Evolutionary conservation across 2,329 filamentous ascomycete genomes (phyloP), one percentile per base, ranked within the genome.

Genomic region (Davidsoniella virescens): DNA sequence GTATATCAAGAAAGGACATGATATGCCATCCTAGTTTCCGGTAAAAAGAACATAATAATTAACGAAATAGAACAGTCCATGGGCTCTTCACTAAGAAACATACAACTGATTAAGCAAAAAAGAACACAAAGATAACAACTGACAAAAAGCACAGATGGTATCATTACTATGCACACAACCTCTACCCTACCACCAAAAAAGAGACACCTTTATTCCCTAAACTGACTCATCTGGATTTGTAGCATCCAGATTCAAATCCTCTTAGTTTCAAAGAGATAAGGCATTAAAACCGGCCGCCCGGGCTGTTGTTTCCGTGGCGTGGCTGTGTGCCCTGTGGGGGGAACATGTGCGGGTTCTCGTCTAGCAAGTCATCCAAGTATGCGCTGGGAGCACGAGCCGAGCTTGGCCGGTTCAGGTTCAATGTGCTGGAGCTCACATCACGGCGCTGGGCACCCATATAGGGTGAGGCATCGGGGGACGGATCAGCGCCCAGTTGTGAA

Each of bases 291-390:
- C 44, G 23, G 6, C 49, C 49, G 25, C 44, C 33, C 2, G 36
- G 44, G 5, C 50, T 48, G 20, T 23, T n/a, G 37, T 50, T 33
- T 14, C 49, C 37, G 10, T 43, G 44, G 10, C 44, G 38, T 23
- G 37, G 36, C 38, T 45, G 37, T 42, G 45, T 39, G 23, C 52
- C 44, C 29, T 50, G 44, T n/a, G 43, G 29, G 7, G 73, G 72
- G 49, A 76, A 67, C 56, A 66, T 63, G 37, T 67, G 67, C 5
- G 71, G 69, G 59, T 87, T 81, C 55, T 84, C 84, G 59, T 87
- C 86, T 54, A 95, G 82, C 46, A 96, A 65, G 62, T 95, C 87
- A 53, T 96, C 88, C 38, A 96, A 70, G 62, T 87, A 94, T 16
- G 87, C 85, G 62, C 86, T 94, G 0, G 90, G 90, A 14, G 87